phyloP scores from a whole-genome alignment of 1,284 basidiomycete species.

The Farysia itapuensis region DNA sequence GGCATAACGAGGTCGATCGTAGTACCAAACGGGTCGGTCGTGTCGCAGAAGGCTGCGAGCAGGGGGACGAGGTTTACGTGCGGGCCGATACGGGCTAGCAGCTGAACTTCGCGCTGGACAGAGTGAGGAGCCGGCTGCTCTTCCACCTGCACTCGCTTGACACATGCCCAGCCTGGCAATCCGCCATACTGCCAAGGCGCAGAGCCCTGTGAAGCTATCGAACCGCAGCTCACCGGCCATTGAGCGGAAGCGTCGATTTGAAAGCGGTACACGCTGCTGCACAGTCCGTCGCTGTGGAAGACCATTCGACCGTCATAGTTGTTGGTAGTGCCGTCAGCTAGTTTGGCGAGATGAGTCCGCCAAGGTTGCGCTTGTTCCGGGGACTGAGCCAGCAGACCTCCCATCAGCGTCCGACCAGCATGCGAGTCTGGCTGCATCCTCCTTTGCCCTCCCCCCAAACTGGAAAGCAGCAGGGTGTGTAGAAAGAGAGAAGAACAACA shows the following conservation, averaged over 20 bases:
- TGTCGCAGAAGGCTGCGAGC: conserved; percentile 39
- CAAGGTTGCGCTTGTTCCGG: too few relatives aligned
- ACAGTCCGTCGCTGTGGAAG: conserved; percentile 20
- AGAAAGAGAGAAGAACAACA: too few relatives aligned
- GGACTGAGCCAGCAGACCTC: too few relatives aligned
- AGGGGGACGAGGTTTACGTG: conserved; percentile 24
- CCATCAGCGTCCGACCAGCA: too few relatives aligned
- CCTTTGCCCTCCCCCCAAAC: too few relatives aligned
- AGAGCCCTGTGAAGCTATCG: not conserved
- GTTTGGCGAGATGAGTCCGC: too few relatives aligned
- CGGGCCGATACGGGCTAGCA: conserved; percentile 10
- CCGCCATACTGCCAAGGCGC: not conserved
- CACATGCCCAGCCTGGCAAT: conserved; percentile 20
- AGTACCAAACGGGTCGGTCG: conserved; percentile 35
- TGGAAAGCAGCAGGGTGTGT: too few relatives aligned
- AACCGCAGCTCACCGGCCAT: conserved; percentile 1
- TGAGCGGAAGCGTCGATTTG: not conserved
- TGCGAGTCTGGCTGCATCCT: too few relatives aligned
- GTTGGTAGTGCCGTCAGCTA: too few relatives aligned
- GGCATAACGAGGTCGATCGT: conserved; percentile 38
- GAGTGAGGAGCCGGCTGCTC: conserved; percentile 44
- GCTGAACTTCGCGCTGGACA: conserved; percentile 27
- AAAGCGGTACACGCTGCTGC: conserved; percentile 10
- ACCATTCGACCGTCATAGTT: too few relatives aligned
- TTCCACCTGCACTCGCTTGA: conserved; percentile 43